Percentiles rank a stretch among this genome's conserved stretches.
Evolutionary conservation across 495 filamentous ascomycete species (phyloP).

Genomic region (Tuber borchii): DNA sequence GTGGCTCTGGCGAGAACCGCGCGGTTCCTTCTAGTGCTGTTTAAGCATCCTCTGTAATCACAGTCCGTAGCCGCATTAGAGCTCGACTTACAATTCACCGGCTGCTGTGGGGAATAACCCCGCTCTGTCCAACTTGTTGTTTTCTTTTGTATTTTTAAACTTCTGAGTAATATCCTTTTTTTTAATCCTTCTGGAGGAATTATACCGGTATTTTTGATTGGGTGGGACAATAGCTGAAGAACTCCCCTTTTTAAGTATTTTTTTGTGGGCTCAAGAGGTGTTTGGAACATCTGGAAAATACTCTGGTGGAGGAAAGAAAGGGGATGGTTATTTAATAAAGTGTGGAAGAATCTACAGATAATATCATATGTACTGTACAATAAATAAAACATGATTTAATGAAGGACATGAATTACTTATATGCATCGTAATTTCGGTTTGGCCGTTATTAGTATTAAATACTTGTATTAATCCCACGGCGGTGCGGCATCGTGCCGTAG

Average conservation of each 20-base stretch:
- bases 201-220: neutral
- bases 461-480: no score
- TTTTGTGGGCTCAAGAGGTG: neutral
- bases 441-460: no score
- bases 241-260: neutral
- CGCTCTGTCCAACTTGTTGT: neutral
- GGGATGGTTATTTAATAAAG: neutral
- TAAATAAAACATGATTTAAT: neutral
- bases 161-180: neutral
- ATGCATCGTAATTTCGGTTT: no score
- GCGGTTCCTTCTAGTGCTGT: neutral
- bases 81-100: neutral
- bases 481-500: no score
- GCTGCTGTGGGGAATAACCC: neutral
- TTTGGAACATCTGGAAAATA: no score
- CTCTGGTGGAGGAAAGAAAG: no score
- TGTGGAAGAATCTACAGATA: neutral
- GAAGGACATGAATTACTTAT: neutral
- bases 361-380: no score
- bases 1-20: slow-evolving; percentile 3
- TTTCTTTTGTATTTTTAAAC: neutral
- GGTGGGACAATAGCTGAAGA: neutral
- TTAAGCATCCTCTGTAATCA: neutral
- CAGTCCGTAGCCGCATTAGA: neutral
- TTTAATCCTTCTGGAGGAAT: neutral